A percentile compares a stretch with the other conserved stretches of the same genome.
These are phyloP conservation scores for Cadophora gregata DNA, from an alignment of 2,329 filamentous ascomycete genomes.

Conservation along the genomic window DNA sequence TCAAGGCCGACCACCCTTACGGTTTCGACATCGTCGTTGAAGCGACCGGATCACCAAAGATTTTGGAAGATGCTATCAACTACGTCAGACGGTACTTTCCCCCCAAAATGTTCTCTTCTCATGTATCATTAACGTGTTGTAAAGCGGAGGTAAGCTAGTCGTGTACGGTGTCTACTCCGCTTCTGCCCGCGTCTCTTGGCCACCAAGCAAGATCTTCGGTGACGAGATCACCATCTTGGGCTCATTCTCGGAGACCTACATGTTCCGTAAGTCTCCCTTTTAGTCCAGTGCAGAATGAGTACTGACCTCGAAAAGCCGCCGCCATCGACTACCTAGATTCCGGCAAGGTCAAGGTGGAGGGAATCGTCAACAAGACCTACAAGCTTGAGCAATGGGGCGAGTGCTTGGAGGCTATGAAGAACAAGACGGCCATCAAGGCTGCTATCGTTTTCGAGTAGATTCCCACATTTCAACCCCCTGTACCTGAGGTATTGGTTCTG, in stretches of 20 bases:
- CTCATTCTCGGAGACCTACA: constrained; percentile 76
- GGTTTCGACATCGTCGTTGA: constrained; percentile 77
- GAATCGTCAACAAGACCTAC: constrained; percentile 77
- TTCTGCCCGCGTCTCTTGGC: constrained; percentile 67
- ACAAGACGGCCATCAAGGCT: constrained; percentile 77
- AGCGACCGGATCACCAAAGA: constrained; percentile 71
- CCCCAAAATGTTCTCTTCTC: neutral
- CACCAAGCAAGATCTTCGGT: constrained; percentile 72
- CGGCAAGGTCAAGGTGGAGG: constrained; percentile 66
- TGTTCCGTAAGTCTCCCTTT: constrained; percentile 59
- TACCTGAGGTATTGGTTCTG: neutral
- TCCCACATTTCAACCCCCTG: neutral
- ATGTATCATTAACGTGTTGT: neutral
- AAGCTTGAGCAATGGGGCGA: constrained; percentile 75
- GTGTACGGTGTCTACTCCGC: constrained; percentile 73
- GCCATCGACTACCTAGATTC: constrained; percentile 62
- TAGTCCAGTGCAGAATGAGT: neutral
- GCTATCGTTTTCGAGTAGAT: constrained; percentile 68
- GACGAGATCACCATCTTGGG: constrained; percentile 76
- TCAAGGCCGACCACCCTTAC: constrained; percentile 70
- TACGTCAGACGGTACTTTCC: constrained; percentile 71
- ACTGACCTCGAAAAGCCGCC: constrained; percentile 52
- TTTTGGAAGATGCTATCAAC: constrained; percentile 73
- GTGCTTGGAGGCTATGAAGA: constrained; percentile 72
- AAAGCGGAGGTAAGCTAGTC: constrained; percentile 59